Evolutionary conservation across 2,329 filamentous ascomycete genomes (phyloP).

Genomic region (Fusarium liriodendri): DNA sequence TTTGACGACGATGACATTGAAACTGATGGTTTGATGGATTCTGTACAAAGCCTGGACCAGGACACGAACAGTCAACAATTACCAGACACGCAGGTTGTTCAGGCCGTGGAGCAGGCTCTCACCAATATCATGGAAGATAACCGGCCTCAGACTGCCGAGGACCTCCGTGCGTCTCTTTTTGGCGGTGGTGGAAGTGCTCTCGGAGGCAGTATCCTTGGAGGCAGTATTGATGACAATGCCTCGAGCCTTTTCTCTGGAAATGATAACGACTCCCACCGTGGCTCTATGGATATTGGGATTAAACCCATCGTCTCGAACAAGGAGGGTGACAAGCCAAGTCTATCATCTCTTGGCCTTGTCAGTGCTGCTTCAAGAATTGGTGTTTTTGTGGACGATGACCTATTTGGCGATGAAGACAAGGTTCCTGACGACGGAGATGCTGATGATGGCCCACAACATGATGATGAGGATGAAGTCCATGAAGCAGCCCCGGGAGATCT

Average conservation of each 20-base stretch:
- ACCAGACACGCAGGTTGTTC: constrained; percentile 83
- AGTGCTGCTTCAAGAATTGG: constrained; percentile 88
- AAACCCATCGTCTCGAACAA: constrained; percentile 51
- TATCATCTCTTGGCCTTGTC: constrained; percentile 91
- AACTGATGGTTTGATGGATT: constrained; percentile 75
- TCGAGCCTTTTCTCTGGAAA: constrained; percentile 63
- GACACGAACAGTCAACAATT: constrained; percentile 65
- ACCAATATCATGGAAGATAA: constrained; percentile 92
- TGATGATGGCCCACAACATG: constrained; percentile 65
- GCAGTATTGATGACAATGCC: constrained; percentile 47
- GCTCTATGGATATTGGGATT: constrained; percentile 66
- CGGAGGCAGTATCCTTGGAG: constrained; percentile 34
- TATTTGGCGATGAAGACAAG: constrained; percentile 90
- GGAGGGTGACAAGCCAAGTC: constrained; percentile 78
- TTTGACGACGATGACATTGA: constrained; percentile 89
- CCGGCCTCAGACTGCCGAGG: constrained; percentile 71
- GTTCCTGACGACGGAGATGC: constrained; percentile 86
- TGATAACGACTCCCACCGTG: constrained; percentile 71
- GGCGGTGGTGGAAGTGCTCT: constrained; percentile 37
- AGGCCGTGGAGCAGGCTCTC: constrained; percentile 92
- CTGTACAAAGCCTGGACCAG: constrained; percentile 82
- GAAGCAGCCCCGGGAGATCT: constrained; percentile 95
- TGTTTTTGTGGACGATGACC: constrained; percentile 92
- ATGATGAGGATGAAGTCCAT: constrained; percentile 84
- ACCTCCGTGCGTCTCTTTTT: constrained; percentile 75